Conservation (phyloP, 805 yeast genomes). For the Starmerella floricola region DNA sequence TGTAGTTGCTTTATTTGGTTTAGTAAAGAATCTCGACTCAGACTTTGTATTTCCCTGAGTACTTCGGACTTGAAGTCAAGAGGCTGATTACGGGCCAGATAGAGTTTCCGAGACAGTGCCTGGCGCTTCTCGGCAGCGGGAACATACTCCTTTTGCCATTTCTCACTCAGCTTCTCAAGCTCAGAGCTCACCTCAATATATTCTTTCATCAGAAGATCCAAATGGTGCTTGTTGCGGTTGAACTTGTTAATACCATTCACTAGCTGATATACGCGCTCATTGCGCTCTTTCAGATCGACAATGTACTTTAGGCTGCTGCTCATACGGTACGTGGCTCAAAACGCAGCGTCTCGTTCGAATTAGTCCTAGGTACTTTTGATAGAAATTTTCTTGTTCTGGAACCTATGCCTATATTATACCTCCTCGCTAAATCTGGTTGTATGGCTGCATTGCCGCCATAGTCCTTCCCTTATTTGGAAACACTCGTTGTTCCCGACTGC, state of each 20-base stretch:
- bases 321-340: not conserved
- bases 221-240: slow-evolving; percentile 9
- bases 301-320: slow-evolving; percentile 4
- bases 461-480: no score
- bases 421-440: no score
- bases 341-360: no score
- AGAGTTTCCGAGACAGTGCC: slow-evolving; percentile 6
- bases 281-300: slow-evolving; percentile 5
- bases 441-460: no score
- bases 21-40: not conserved
- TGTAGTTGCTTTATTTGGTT: not conserved
- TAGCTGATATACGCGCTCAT: slow-evolving; percentile 12
- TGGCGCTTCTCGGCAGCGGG: slow-evolving; percentile 15
- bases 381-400: no score
- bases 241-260: slow-evolving; percentile 4
- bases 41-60: not conserved
- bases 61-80: not conserved
- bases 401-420: no score
- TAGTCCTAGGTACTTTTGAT: no score
- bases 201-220: slow-evolving; percentile 8
- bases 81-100: slow-evolving; percentile 5
- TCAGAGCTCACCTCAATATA: not conserved
- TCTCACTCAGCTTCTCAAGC: not conserved
- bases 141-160: slow-evolving; percentile 11
- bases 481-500: no score